Conservation (phyloP, 2,329 filamentous ascomycete species). For the Aspergillus unguis region DNA sequence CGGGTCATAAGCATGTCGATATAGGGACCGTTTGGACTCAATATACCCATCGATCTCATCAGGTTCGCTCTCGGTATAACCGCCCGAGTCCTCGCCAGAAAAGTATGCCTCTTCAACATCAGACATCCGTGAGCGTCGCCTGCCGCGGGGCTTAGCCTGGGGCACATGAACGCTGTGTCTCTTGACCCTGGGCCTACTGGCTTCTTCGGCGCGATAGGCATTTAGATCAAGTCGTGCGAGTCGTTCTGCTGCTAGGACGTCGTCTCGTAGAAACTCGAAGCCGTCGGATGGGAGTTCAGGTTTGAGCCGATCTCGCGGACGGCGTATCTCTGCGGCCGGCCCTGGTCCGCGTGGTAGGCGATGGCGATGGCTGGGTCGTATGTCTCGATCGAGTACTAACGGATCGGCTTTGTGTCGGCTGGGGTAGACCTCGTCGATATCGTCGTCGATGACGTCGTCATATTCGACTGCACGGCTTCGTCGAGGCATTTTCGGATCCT, state of each 20-base stretch:
- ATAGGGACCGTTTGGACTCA: conserved; percentile 7
- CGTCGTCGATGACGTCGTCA: conserved; percentile 30
- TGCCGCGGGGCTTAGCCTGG: conserved; percentile 1
- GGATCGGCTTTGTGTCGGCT: conserved; percentile 26
- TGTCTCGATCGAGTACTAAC: conserved; percentile 26
- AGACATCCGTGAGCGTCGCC: conserved; percentile 2
- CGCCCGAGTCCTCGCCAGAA: conserved; percentile 12
- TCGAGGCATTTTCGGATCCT: conserved; percentile 28
- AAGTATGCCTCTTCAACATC: conserved; percentile 12
- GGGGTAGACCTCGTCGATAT: conserved; percentile 25
- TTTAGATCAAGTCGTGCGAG: conserved; percentile 30
- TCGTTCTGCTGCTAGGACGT: conserved; percentile 11
- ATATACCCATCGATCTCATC: conserved; percentile 12
- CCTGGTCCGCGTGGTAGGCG: conserved; percentile 19
- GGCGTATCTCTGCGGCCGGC: conserved; percentile 40
- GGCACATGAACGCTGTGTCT: background rate
- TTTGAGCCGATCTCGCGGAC: conserved; percentile 36
- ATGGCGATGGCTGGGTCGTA: conserved; percentile 25
- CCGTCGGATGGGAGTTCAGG: conserved; percentile 34
- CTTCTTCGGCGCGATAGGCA: conserved; percentile 10
- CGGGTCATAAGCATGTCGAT: conserved; percentile 2
- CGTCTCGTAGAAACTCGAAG: conserved; percentile 23
- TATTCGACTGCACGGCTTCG: conserved; percentile 28
- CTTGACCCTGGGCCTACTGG: background rate
- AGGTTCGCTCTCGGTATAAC: conserved; percentile 15